A percentile compares a stretch with the other conserved stretches of the same genome.
These are phyloP conservation scores for Fonsecaea erecta DNA, from an alignment of 2,329 filamentous ascomycete genomes.

Conservation along the genomic window DNA sequence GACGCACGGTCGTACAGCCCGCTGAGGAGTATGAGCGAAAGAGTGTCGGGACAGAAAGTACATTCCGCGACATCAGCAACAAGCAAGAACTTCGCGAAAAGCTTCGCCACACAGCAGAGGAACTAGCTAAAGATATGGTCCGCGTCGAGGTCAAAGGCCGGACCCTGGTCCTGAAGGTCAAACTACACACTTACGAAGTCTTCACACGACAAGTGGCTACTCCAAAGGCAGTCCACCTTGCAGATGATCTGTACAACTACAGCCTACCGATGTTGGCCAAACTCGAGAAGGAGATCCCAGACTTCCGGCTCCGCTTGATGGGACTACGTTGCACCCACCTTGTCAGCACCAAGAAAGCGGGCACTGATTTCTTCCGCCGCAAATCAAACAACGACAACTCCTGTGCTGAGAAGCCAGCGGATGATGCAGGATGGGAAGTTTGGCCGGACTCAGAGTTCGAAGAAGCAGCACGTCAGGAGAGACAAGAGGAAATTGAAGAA, in stretches of 20 bases:
- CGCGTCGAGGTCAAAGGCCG: constrained; percentile 82
- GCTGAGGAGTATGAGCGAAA: constrained; percentile 90
- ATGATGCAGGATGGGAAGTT: constrained; percentile 65
- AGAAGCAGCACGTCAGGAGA: constrained; percentile 63
- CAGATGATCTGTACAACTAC: constrained; percentile 82
- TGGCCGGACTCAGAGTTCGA: constrained; percentile 72
- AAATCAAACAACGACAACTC: constrained; percentile 31
- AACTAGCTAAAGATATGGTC: constrained; percentile 82
- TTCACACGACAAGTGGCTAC: constrained; percentile 79
- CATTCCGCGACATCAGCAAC: constrained; percentile 79
- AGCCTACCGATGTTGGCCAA: constrained; percentile 82
- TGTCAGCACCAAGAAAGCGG: constrained; percentile 81
- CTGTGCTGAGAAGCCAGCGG: constrained; percentile 43
- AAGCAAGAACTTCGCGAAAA: constrained; percentile 73
- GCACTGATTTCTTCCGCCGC: constrained; percentile 76
- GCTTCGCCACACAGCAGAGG: constrained; percentile 77
- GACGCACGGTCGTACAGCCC: constrained; percentile 81
- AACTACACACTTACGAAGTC: constrained; percentile 92
- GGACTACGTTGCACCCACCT: constrained; percentile 87
- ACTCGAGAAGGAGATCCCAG: constrained; percentile 79
- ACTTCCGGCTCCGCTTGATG: constrained; percentile 81
- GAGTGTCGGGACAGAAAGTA: constrained; percentile 90
- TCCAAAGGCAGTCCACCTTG: constrained; percentile 71
- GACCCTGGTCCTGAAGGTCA: constrained; percentile 91
- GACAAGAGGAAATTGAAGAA: constrained; percentile 65